Conservation (phyloP, 805 yeast species). For the Hanseniaspora taiwanica region DNA sequence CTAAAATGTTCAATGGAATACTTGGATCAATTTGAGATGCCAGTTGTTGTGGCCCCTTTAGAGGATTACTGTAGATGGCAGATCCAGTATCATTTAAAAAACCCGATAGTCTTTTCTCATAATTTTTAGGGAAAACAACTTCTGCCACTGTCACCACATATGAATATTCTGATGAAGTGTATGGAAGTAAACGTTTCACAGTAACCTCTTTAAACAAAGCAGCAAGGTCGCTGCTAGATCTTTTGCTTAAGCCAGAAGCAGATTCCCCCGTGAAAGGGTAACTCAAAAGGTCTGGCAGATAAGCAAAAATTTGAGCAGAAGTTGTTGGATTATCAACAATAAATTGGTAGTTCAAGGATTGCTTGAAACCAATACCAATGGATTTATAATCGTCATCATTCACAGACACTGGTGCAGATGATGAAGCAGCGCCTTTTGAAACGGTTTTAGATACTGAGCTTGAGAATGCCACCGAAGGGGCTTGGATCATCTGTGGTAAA, state of each 20-base stretch:
- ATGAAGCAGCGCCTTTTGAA: not conserved
- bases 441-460: slow-evolving; percentile 1
- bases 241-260: slow-evolving; percentile 2
- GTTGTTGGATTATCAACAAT: slow-evolving; percentile 77
- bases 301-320: slow-evolving; percentile 55
- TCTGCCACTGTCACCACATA: slow-evolving; percentile 84
- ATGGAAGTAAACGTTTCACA: slow-evolving; percentile 66
- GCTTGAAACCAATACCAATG: slow-evolving; percentile 38
- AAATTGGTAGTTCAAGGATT: slow-evolving; percentile 72
- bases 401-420: slow-evolving; percentile 16
- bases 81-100: slow-evolving; percentile 42
- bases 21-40: slow-evolving; percentile 53
- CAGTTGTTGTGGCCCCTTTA: slow-evolving; percentile 40
- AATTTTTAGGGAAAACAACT: slow-evolving; percentile 57
- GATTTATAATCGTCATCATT: slow-evolving; percentile 21
- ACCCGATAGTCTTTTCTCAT: slow-evolving; percentile 36
- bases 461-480: too few species aligned
- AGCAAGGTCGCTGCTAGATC: slow-evolving; percentile 7
- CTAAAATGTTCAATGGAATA: slow-evolving; percentile 18
- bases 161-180: slow-evolving; percentile 36
- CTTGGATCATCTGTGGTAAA: slow-evolving; percentile 28
- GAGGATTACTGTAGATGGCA: slow-evolving; percentile 44
- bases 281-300: slow-evolving; percentile 60
- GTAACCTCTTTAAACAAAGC: slow-evolving; percentile 29
- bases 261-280: slow-evolving; percentile 49